Evolutionary conservation across 306 rosid genomes (phyloP).

Genomic region (Adenanthera pavonina): DNA sequence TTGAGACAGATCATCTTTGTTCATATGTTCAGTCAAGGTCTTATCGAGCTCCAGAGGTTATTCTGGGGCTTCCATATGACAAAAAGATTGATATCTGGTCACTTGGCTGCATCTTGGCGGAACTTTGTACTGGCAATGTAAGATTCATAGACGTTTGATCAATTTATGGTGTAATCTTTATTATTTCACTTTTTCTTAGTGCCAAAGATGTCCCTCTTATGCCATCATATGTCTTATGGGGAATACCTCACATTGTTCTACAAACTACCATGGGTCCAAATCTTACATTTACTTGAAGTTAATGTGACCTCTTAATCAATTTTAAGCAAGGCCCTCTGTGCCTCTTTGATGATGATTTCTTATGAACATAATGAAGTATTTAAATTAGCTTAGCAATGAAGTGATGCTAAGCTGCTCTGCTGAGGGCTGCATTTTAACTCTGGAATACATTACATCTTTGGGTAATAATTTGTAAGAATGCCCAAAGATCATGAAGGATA

Average conservation of each 20-base stretch:
- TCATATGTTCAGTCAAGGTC: conserved; percentile 92
- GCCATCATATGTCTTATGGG: conserved; percentile 8
- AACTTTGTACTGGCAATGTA: conserved; percentile 92
- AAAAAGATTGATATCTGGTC: conserved; percentile 94
- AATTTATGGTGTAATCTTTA: conserved; percentile 6
- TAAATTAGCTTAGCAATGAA: conserved; percentile 11
- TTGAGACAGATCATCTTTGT: conserved; percentile 92
- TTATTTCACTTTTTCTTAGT: not conserved
- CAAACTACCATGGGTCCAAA: not conserved
- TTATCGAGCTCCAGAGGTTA: conserved; percentile 95
- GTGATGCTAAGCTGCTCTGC: not conserved
- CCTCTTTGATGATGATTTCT: conserved; percentile 10
- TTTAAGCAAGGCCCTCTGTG: conserved; percentile 5
- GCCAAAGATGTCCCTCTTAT: not conserved
- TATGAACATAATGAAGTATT: conserved; percentile 6
- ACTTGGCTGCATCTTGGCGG: conserved; percentile 93
- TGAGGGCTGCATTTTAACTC: not conserved
- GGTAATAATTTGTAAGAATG: conserved; percentile 18
- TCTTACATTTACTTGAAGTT: not conserved
- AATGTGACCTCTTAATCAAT: not conserved
- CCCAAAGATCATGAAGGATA: not conserved
- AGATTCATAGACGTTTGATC: conserved; percentile 45
- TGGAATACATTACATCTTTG: not conserved
- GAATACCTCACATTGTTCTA: not conserved
- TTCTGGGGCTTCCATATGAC: conserved; percentile 83